These are phyloP conservation scores for Fragilaria radians DNA, from an alignment of 108 stramenopile genomes.

Conservation along the genomic window DNA sequence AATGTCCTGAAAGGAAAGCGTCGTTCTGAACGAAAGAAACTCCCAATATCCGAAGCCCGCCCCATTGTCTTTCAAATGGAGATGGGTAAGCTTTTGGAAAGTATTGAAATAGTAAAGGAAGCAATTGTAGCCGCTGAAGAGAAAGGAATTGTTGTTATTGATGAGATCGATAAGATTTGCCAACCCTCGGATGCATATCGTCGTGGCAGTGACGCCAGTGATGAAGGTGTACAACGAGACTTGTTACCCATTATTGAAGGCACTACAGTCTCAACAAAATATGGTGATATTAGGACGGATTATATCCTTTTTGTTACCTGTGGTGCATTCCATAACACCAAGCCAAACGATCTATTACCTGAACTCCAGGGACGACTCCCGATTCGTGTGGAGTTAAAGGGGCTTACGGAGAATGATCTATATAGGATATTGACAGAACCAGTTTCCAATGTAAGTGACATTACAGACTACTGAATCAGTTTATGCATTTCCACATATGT, in stretches of 20 bases:
- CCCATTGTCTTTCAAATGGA: slow-evolving; percentile 90
- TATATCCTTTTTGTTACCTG: slow-evolving; percentile 96
- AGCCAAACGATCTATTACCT: slow-evolving; percentile 96
- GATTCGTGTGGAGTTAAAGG: slow-evolving; percentile 97
- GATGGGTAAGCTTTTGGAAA: slow-evolving; percentile 88
- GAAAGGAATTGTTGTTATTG: slow-evolving; percentile 98
- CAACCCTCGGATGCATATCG: slow-evolving; percentile 73
- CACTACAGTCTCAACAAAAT: slow-evolving; percentile 93
- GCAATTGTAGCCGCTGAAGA: slow-evolving; percentile 95
- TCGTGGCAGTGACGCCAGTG: slow-evolving; percentile 89
- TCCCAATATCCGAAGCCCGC: slow-evolving; percentile 86
- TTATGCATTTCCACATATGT: too few relatives aligned
- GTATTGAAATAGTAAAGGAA: slow-evolving; percentile 85
- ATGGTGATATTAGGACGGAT: slow-evolving; percentile 98
- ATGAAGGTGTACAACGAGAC: slow-evolving; percentile 98
- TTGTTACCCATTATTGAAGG: slow-evolving; percentile 97
- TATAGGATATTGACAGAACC: slow-evolving; percentile 99
- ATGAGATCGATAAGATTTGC: slow-evolving; percentile 99
- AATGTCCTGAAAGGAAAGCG: slow-evolving; percentile 37
- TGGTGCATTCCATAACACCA: slow-evolving; percentile 91
- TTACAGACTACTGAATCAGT: background rate
- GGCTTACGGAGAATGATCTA: slow-evolving; percentile 95
- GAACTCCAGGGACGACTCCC: slow-evolving; percentile 98
- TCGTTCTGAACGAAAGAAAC: slow-evolving; percentile 73
- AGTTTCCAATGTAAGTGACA: slow-evolving; percentile 84